Percentiles rank a stretch among this genome's conserved stretches.
phyloP scores from a whole-genome alignment of 495 filamentous ascomycete species.

The Platismatia glauca region DNA sequence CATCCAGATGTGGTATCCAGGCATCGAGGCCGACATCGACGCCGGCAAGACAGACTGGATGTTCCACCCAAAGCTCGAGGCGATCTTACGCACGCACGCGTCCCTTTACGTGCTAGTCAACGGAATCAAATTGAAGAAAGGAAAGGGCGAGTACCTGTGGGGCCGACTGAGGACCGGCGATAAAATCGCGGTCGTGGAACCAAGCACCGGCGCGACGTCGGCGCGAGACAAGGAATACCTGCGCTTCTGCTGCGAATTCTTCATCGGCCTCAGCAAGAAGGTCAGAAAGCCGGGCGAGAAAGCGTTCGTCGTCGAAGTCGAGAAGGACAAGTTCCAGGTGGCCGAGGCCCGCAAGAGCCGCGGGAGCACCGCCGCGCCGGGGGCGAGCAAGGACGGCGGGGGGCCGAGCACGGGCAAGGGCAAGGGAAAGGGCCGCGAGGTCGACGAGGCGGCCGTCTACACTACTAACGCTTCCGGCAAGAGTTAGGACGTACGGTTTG shows the following conservation, averaged over 20 bases:
- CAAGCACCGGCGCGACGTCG: constrained; percentile 34
- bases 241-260: constrained; percentile 46
- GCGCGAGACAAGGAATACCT: constrained; percentile 37
- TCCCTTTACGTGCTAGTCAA: constrained; percentile 66
- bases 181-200: constrained; percentile 27
- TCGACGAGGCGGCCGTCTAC: not conserved
- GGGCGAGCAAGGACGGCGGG: not conserved
- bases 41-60: constrained; percentile 50
- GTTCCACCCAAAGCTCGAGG: constrained; percentile 40
- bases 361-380: constrained; percentile 5
- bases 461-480: not conserved
- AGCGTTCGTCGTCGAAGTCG: constrained; percentile 25
- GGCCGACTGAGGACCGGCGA: constrained; percentile 16
- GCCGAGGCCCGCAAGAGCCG: constrained; percentile 3
- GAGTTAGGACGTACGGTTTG: not conserved
- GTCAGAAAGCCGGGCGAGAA: constrained; percentile 28
- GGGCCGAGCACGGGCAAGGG: not conserved
- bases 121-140: constrained; percentile 31
- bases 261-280: constrained; percentile 41
- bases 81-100: constrained; percentile 67
- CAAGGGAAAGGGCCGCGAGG: not conserved
- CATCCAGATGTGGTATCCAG: constrained; percentile 60
- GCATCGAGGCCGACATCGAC: constrained; percentile 47
- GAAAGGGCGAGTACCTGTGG: constrained; percentile 13
- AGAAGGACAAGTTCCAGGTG: constrained; percentile 25